A percentile compares a stretch with the other conserved stretches of the same genome.
phyloP scores from a whole-genome alignment of 2,329 filamentous ascomycete species.

The Cladosporium sp. region DNA sequence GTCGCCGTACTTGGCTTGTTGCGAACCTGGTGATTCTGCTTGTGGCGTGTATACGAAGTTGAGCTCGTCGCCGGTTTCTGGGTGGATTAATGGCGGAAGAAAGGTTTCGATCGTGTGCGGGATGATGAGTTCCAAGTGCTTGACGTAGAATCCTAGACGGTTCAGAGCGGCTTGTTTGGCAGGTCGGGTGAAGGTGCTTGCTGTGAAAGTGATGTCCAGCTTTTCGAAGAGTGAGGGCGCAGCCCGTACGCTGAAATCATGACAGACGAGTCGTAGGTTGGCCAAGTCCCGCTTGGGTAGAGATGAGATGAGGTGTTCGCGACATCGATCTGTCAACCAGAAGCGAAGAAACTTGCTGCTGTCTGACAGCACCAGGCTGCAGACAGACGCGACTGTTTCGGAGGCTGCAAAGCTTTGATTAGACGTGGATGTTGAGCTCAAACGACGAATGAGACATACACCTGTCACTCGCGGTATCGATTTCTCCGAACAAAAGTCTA shows the following conservation, averaged over 20 bases:
- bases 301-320: slow-evolving; percentile 40
- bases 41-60: slow-evolving; percentile 78
- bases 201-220: slow-evolving; percentile 64
- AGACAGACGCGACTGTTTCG: slow-evolving; percentile 43
- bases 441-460: slow-evolving; percentile 23
- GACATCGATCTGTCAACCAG: slow-evolving; percentile 46
- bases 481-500: slow-evolving; percentile 45
- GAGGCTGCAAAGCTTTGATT: slow-evolving; percentile 32
- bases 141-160: slow-evolving; percentile 72
- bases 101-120: slow-evolving; percentile 75
- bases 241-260: slow-evolving; percentile 65
- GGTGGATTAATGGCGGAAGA: slow-evolving; percentile 77
- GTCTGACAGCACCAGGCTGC: slow-evolving; percentile 45
- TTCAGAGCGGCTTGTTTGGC: slow-evolving; percentile 68
- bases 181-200: slow-evolving; percentile 70
- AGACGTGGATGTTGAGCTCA: too few species aligned
- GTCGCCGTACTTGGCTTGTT: slow-evolving; percentile 71
- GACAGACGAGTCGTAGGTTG: slow-evolving; percentile 59
- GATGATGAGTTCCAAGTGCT: slow-evolving; percentile 71
- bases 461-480: slow-evolving; percentile 39
- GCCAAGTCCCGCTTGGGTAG: slow-evolving; percentile 39
- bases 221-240: slow-evolving; percentile 66
- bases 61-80: slow-evolving; percentile 69
- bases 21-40: slow-evolving; percentile 51
- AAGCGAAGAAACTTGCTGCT: slow-evolving; percentile 46